phyloP scores from a whole-genome alignment of 192 early-diverging fungal genomes.

The Coemansia sp. region DNA sequence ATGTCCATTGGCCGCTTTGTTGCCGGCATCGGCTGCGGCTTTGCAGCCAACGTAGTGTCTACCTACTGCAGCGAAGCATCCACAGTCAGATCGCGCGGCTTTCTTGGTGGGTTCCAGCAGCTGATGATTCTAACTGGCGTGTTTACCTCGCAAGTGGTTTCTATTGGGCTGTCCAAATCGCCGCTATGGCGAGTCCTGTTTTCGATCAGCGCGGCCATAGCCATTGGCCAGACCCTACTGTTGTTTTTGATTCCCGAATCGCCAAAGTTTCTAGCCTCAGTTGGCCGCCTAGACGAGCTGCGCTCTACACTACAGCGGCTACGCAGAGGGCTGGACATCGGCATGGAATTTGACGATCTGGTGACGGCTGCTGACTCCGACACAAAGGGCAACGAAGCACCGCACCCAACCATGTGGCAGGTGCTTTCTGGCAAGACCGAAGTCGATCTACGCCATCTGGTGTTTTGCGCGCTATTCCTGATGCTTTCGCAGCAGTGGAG shows the following conservation, averaged over 20 bases:
- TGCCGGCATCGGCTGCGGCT: slow-evolving; percentile 74
- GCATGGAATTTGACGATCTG: slow-evolving; percentile 61
- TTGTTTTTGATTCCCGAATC: slow-evolving; percentile 76
- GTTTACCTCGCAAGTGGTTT: slow-evolving; percentile 68
- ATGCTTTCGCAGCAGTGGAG: slow-evolving; percentile 85
- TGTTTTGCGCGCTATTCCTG: slow-evolving; percentile 63
- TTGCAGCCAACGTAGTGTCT: slow-evolving; percentile 72
- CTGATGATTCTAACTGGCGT: slow-evolving; percentile 80
- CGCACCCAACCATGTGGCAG: slow-evolving; percentile 38
- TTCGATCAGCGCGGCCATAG: slow-evolving; percentile 56
- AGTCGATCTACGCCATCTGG: slow-evolving; percentile 59
- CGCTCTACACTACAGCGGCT: slow-evolving; percentile 55
- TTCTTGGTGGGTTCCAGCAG: slow-evolving; percentile 81
- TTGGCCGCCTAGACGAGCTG: slow-evolving; percentile 57
- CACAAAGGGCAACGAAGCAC: slow-evolving; percentile 17
- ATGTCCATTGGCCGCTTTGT: slow-evolving; percentile 68
- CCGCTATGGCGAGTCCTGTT: slow-evolving; percentile 75
- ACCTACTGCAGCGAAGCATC: slow-evolving; percentile 78
- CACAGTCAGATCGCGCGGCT: slow-evolving; percentile 65
- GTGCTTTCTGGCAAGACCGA: slow-evolving; percentile 42
- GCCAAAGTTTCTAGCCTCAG: slow-evolving; percentile 65
- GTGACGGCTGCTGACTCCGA: slow-evolving; percentile 37
- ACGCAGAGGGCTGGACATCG: slow-evolving; percentile 50
- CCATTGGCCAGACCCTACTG: slow-evolving; percentile 62
- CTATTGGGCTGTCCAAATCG: slow-evolving; percentile 59